Base-by-base conservation (phyloP, 2,329 filamentous ascomycete genomes). In the Purpureocillium takamizusanense region DNA sequence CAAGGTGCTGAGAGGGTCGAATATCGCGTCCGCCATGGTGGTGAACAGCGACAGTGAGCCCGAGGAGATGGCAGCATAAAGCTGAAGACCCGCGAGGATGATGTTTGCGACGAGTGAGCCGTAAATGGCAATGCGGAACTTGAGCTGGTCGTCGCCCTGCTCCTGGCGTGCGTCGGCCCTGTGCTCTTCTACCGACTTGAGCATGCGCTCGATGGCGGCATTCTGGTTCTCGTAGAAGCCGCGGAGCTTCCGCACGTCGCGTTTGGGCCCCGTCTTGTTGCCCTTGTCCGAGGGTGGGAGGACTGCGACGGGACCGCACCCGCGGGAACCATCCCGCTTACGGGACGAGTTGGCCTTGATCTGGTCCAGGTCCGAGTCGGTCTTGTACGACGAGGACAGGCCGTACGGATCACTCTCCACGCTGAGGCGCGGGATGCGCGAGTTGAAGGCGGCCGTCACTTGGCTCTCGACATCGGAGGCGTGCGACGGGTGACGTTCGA, bases 11-110 rank as follows among this genome's bases (percentile, higher is more conserved):
- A 94, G 57, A 8, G 88, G 92, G 56, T 97, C 92, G 63, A 97
- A 97, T 47, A 97, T 72, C 37, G 89, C 81, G 61, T 98, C 92
- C 13, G 89, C 90, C 85, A 94, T 94, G 46, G 90, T 98, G 13
- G 92, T 95, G 66, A 97, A 95, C 34, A 98, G 78, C 5, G 90
- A 95, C 28, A 97, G 74, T n/a, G 88, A 95, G 34, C 83, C 80
- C 0, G 89, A 95, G 0, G 84, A 78, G 33, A 86, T 75, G 44
- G 92, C 92, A 32, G 83, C 92, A 57, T 94, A 98, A 29, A 95
- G 67, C 62, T 98, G 92, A 14, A 98, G 70, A 4, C 72, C 71
- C 0, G 89, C 79, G 6, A 98, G 72, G 21, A 84, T 45, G 40
- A 95, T 60, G 52, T 97, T 97, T 42, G 89, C 90, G 1, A 66